Percentiles rank a stretch among this genome's conserved stretches.
Conservation (phyloP, 805 yeast genomes). For the Yamadazyma kitorensis region DNA sequence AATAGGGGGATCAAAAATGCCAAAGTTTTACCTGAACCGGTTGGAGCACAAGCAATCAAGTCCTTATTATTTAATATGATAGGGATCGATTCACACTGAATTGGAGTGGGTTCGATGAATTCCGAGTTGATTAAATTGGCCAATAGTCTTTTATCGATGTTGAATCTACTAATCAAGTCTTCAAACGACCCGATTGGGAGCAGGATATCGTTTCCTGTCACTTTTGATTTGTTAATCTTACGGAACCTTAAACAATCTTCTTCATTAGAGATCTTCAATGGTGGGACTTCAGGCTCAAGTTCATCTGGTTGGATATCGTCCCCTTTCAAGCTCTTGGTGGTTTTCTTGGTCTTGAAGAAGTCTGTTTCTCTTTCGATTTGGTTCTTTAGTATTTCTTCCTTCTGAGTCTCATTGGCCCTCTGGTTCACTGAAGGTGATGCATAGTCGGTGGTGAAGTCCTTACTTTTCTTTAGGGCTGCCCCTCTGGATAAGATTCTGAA, state of each 20-base stretch:
- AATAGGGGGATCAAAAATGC: constrained; percentile 85
- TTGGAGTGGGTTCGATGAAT: constrained; percentile 86
- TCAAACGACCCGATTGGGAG: constrained; percentile 87
- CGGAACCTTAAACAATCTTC: constrained; percentile 65
- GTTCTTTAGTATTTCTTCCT: constrained; percentile 38
- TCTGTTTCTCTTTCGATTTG: constrained; percentile 74
- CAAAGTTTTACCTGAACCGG: constrained; percentile 96
- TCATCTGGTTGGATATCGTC: constrained; percentile 24
- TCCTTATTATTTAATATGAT: constrained; percentile 67
- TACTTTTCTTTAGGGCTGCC: constrained; percentile 67
- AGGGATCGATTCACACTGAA: constrained; percentile 90
- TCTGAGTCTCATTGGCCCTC: constrained; percentile 23
- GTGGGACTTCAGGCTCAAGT: constrained; percentile 27
- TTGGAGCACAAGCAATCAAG: constrained; percentile 91
- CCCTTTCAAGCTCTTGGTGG: constrained; percentile 17
- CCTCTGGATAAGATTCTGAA: constrained; percentile 85
- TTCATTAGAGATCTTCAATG: constrained; percentile 44
- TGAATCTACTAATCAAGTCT: constrained; percentile 69
- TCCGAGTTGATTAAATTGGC: constrained; percentile 64
- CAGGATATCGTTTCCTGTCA: constrained; percentile 85
- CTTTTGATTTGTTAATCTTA: constrained; percentile 59
- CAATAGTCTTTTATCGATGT: constrained; percentile 56
- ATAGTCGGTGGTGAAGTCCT: constrained; percentile 42
- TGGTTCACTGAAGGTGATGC: constrained; percentile 26
- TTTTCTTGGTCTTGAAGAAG: constrained; percentile 67